Conservation (phyloP, 352 stramenopile species). For the Phytophthora pistaciae region DNA sequence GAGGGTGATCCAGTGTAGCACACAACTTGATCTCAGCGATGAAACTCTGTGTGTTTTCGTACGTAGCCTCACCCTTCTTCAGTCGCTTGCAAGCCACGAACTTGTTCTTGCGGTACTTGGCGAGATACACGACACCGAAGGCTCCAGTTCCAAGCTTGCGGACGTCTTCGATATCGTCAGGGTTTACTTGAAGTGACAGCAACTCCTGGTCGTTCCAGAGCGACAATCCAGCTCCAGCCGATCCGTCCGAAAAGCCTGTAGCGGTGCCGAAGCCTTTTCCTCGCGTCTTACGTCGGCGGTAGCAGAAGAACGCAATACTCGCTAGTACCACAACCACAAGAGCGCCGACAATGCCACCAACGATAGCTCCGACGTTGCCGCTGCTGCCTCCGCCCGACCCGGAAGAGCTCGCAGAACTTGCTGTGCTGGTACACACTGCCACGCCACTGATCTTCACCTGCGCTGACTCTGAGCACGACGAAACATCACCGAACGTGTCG, state of each 20-base stretch:
- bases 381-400: conserved; percentile 8
- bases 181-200: conserved; percentile 58
- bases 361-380: conserved; percentile 47
- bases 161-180: conserved; percentile 58
- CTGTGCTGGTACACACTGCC: conserved; percentile 48
- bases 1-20: conserved; percentile 56
- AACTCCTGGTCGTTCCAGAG: conserved; percentile 61
- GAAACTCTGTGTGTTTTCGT: conserved; percentile 54
- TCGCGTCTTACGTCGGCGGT: conserved; percentile 31
- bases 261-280: conserved; percentile 30
- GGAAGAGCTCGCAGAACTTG: conserved; percentile 2
- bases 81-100: conserved; percentile 61
- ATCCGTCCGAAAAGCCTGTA: conserved; percentile 17
- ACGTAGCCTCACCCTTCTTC: conserved; percentile 47
- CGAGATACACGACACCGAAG: conserved; percentile 53
- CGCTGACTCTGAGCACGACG: conserved; percentile 30
- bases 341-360: conserved; percentile 55
- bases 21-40: conserved; percentile 69
- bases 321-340: conserved; percentile 42
- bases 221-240: conserved; percentile 24
- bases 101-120: conserved; percentile 46
- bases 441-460: conserved; percentile 36
- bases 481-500: conserved; percentile 43
- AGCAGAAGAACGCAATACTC: conserved; percentile 35
- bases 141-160: conserved; percentile 45